Conservation (phyloP, 257 asterid species). For the Solanum lycopersicoides region DNA sequence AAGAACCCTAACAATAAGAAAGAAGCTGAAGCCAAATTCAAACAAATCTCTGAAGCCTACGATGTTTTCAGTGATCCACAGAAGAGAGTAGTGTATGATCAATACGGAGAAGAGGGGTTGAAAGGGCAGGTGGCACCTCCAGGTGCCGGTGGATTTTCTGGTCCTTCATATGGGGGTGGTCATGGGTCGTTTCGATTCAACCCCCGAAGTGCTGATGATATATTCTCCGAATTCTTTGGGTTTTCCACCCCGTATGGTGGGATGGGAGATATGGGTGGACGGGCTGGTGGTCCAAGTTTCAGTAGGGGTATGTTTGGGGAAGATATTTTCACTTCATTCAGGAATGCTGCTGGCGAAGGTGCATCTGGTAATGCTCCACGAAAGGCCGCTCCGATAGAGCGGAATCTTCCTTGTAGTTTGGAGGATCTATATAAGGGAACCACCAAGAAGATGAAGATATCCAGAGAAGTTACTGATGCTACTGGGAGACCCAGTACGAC, state of each 20-base stretch:
- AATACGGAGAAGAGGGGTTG: constrained; percentile 60
- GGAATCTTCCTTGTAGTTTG: constrained; percentile 48
- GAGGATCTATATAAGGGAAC: constrained; percentile 73
- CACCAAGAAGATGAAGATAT: constrained; percentile 66
- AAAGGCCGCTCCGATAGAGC: constrained; percentile 51
- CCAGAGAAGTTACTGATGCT: constrained; percentile 47
- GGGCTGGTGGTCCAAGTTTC: constrained; percentile 26
- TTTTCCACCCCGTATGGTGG: constrained; percentile 37
- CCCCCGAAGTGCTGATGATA: constrained; percentile 53
- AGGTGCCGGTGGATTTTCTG: constrained; percentile 30
- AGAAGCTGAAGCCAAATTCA: constrained; percentile 64
- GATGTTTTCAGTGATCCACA: constrained; percentile 67
- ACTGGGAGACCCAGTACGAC: constrained; percentile 48
- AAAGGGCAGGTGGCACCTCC: constrained; percentile 56
- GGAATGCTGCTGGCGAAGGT: constrained; percentile 32
- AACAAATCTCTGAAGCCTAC: constrained; percentile 65
- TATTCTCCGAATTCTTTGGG: constrained; percentile 50
- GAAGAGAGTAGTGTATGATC: constrained; percentile 56
- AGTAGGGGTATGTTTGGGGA: constrained; percentile 37
- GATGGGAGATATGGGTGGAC: constrained; percentile 47
- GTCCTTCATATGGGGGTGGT: constrained; percentile 26
- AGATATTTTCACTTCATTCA: constrained; percentile 33
- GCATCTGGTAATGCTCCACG: constrained; percentile 17
- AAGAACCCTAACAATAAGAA: constrained; percentile 60
- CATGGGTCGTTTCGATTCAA: constrained; percentile 32